Conservation (phyloP, 2,329 filamentous ascomycete genomes). For the Allantophomopsis lycopodina region DNA sequence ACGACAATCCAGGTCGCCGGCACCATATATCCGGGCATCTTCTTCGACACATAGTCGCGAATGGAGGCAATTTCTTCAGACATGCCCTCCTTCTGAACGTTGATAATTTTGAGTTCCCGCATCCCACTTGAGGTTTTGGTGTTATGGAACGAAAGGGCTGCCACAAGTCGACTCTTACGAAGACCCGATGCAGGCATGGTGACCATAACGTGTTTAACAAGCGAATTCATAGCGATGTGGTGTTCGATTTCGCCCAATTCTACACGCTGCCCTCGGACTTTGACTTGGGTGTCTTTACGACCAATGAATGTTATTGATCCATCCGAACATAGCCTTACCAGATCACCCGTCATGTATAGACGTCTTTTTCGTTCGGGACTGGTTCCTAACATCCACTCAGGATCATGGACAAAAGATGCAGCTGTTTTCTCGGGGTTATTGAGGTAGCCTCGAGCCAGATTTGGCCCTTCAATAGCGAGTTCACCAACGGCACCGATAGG, state of each 20-base stretch:
- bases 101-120: too few species aligned
- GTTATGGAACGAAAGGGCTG: conserved; percentile 34
- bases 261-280: conserved; percentile 67
- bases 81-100: too few species aligned
- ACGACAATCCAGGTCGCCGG: conserved; percentile 60
- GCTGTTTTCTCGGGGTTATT: conserved; percentile 67
- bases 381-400: not conserved
- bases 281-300: conserved; percentile 67
- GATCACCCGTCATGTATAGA: conserved; percentile 65
- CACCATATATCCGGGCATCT: conserved; percentile 58
- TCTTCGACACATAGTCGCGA: conserved; percentile 12
- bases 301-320: conserved; percentile 62
- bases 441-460: conserved; percentile 69
- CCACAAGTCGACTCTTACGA: conserved; percentile 1
- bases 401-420: conserved; percentile 45
- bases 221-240: not conserved
- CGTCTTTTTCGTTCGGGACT: not conserved
- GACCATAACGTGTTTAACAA: too few species aligned
- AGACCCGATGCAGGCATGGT: too few species aligned
- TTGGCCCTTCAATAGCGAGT: conserved; percentile 66
- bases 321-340: conserved; percentile 65
- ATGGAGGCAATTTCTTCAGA: too few species aligned
- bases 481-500: conserved; percentile 29
- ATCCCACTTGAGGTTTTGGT: too few species aligned
- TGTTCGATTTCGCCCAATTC: conserved; percentile 60